Evolutionary conservation across 2,329 filamentous ascomycete species (phyloP).

Genomic region (Fusarium palustre): DNA sequence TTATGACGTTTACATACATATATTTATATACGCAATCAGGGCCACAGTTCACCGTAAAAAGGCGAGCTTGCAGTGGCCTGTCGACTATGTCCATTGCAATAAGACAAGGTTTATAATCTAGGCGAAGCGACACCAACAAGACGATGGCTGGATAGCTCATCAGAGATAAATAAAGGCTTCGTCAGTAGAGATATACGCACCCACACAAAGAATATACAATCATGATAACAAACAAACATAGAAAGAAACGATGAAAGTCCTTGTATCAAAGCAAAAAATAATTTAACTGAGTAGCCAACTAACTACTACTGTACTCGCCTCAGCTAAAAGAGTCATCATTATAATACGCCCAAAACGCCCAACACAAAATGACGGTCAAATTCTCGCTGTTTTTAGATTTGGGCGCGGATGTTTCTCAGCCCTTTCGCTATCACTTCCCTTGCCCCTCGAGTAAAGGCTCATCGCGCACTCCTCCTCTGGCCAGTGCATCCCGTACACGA

Average conservation of each 20-base stretch:
- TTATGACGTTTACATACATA: conserved; percentile 19
- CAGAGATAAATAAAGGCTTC: neutral
- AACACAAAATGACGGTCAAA: conserved; percentile 3
- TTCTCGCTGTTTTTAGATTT: neutral
- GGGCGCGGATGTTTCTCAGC: neutral
- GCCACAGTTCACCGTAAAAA: neutral
- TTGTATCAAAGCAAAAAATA: neutral
- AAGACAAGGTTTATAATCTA: neutral
- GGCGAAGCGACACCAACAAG: neutral
- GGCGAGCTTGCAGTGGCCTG: neutral
- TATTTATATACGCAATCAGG: conserved; percentile 4
- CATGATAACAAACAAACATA: neutral
- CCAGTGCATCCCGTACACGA: conserved; percentile 64
- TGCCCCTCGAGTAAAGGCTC: conserved; percentile 57
- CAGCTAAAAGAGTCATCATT: neutral
- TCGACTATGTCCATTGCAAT: neutral
- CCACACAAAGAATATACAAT: conserved; percentile 9
- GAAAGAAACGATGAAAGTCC: neutral
- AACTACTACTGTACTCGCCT: neutral
- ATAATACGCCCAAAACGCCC: conserved; percentile 22
- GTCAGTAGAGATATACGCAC: neutral
- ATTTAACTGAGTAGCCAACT: neutral
- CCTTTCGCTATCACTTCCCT: conserved; percentile 1
- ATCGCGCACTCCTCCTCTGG: conserved; percentile 57
- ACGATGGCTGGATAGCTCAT: neutral